These are phyloP conservation scores for Hemisphaericaspora xylofermentans DNA, from an alignment of 1,139 yeast species.

Conservation along the genomic window DNA sequence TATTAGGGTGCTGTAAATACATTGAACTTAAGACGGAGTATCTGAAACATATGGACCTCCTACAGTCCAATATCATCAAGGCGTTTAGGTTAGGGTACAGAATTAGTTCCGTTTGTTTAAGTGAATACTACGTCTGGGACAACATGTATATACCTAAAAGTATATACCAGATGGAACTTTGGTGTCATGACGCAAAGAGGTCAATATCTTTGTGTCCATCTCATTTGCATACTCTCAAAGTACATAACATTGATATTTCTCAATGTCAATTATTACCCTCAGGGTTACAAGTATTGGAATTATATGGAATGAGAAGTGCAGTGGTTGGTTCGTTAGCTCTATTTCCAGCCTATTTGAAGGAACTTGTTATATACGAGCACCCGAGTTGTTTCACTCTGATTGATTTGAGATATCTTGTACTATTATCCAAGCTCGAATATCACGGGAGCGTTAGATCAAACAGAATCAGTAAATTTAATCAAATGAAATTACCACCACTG, in stretches of 20 bases:
- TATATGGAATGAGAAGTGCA: conserved; percentile 2
- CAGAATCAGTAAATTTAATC: conserved; percentile 1
- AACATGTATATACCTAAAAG: background rate
- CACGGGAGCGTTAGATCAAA: conserved; percentile 8
- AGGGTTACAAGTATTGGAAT: conserved; percentile 5
- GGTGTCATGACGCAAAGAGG: background rate
- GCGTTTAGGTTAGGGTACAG: conserved; percentile 1
- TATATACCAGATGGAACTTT: background rate
- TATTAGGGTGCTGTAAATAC: background rate
- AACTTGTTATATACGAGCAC: conserved; percentile 6
- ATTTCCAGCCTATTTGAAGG: conserved; percentile 3
- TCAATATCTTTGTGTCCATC: conserved; percentile 1
- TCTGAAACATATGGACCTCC: background rate
- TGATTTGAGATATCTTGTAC: conserved; percentile 2
- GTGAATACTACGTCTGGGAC: background rate
- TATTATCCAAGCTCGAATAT: conserved; percentile 6
- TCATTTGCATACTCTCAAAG: background rate
- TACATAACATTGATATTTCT: conserved; percentile 2
- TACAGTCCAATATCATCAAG: background rate
- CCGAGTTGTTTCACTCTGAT: conserved; percentile 1
- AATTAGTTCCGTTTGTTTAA: conserved; percentile 1
- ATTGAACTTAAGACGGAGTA: conserved; percentile 3
- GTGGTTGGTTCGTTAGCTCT: background rate
- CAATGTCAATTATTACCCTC: background rate
- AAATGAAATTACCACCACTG: conserved; percentile 6